Base-by-base conservation (phyloP, 805 yeast species). In the Metschnikowia dekortorum region DNA sequence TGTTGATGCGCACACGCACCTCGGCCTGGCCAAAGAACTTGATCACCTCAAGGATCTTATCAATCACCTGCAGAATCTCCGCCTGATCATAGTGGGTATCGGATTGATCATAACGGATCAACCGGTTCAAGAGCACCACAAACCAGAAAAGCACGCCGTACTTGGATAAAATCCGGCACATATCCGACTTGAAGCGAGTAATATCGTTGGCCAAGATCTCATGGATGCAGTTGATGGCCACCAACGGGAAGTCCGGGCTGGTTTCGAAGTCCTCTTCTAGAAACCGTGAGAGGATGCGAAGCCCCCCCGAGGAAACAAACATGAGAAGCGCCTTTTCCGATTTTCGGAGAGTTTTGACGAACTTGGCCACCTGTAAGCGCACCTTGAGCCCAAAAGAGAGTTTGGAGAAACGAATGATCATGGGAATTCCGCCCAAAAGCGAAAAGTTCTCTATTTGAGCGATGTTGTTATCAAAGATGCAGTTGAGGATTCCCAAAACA, bases 281-380 rank as follows among this genome's bases (percentile, higher is more conserved):
- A 52, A 78, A 73, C 36, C 73, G 71, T 0, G 76, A 59, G 31
- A 78, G 61, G 3, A 76, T 70, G 31, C 71, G 61, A 18, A 79
- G 61, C 0, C 80, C 79, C 3, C 82, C 82, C 46, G 74, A 64
- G 3, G 78, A 71, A 4, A 76, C 67, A 52, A 76, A 73, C 68
- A 69, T 65, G 4, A 70, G 61, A 10, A 75, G 52, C 1, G 75
- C 70, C 26, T 54, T 57, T 13, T 68, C 70, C 8, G 76, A 71
- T n/a, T 59, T 54, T 26, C 62, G 55, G 26, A 75, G 65, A 14
- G 61, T 58, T 33, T 65, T 55, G 9, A 73, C 61, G 48, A 74
- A 73, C 35, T 59, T 55, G 8, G 67, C 71, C 13, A 73, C 77
- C 52, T 74, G 74, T 10, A 62, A 50, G 40, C 75, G 59, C 8